Evolutionary conservation across 164 flowering plant genomes (phyloP), one percentile per base, ranked within the genome.

Genomic region (Nymphaea colorata): DNA sequence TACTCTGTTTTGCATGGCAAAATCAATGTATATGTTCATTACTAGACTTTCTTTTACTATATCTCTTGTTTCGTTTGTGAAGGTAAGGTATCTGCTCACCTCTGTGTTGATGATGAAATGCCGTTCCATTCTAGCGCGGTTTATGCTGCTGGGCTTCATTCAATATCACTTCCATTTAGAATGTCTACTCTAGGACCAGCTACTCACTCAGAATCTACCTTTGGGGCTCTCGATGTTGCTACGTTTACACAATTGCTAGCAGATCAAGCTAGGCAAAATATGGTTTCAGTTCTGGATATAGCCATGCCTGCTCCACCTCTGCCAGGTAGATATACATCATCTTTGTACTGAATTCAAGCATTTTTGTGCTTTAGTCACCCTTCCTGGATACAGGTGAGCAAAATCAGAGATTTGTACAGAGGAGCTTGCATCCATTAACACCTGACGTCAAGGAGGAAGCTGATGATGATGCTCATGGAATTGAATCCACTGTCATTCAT

Each of bases 141-240:
- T 61, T 94, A 90, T 81, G 99, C 96, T 66, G 87, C 99, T 72
- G 94, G 96, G 0, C 70, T 94, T 53, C 92, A 91, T 71, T 86
- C 99, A 55, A 68, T 78, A n/a, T 80, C 78, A 70, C 82, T 90
- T 55, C 98, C 99, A 65, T 84, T 90, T 69, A 80, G 87, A 66
- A 87, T 94, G 92, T 82, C 78, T 71, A 71, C 68, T 41, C 78
- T 60, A 63, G 85, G 90, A 4, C 84, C 93, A 2, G 62, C 79
- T 69, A 68, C 80, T 51, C 80, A 81, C 66, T 78, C 81, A 12
- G 61, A 59, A 41, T 67, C 66, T 73, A 69, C 72, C 64, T 76
- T 79, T 66, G 96, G 96, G 77, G 84, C 89, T 51, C 14, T 79
- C 61, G 84, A 85, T 76, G 62, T 94, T 59, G 75, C 82, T 74